Evolutionary conservation across 495 filamentous ascomycete species (phyloP).

Genomic region (Neurospora sp.): DNA sequence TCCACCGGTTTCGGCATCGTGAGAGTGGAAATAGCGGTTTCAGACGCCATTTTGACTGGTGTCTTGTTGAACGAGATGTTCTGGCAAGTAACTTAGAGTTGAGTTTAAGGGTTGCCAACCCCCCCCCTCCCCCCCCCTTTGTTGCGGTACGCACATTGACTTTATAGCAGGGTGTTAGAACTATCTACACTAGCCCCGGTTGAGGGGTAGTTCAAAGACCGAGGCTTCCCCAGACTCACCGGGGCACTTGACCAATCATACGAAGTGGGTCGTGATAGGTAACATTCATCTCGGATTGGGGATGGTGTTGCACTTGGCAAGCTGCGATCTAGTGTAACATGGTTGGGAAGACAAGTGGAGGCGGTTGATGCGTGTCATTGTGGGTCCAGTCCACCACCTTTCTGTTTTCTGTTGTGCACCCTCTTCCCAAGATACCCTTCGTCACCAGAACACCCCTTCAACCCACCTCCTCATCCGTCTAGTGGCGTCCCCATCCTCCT

Average conservation of each 20-base stretch:
- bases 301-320: no score
- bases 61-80: background rate
- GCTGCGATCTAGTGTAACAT: no score
- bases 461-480: conserved; percentile 16
- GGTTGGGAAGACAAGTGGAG: no score
- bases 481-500: conserved; percentile 11
- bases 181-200: background rate
- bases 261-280: background rate
- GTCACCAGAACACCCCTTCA: conserved; percentile 3
- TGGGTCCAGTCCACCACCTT: no score
- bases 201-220: background rate
- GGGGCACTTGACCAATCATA: background rate
- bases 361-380: no score
- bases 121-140: background rate
- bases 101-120: background rate
- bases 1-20: conserved; percentile 3
- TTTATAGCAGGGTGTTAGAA: background rate
- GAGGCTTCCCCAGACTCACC: background rate
- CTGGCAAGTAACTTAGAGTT: background rate
- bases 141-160: background rate
- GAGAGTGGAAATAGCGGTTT: background rate
- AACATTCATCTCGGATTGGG: background rate
- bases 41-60: background rate
- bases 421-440: background rate
- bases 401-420: background rate